Evolutionary conservation across 176 grass and related monocot species (phyloP), one percentile per base, ranked within the genome.

Genomic region (Thinopyrum elongatum): DNA sequence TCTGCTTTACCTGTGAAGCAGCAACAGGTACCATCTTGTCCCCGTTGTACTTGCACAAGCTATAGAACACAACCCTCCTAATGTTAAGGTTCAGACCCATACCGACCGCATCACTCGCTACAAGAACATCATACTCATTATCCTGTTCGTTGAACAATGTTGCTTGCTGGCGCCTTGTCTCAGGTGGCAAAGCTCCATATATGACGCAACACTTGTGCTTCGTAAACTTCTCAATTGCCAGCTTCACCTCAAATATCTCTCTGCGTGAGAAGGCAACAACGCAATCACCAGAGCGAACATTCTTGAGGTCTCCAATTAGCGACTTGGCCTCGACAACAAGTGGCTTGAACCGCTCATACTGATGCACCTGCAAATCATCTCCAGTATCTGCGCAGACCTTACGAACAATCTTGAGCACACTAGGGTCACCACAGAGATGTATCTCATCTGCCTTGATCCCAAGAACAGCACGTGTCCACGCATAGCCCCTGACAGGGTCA

Each of bases 81-180:
- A 98, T 98, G 86, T 98, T 95, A 78, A 98, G 94, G 91, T 98
- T 98, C 78, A 98, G 85, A 4, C 96, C 93, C 96, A 98, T 98
- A 15, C 96, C 93, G 2, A 98, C 90, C 0, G 93, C 96, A 77
- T 98, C 96, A 68, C 96, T 98, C 11, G 96, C 96, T 60, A 98
- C 92, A 85, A 98, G 84, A 33, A 95, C 80, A 74, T 98, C 96
- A 26, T 94, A 95, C 70, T 98, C 86, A 62, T 95, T 98, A 78
- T 91, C 86, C 83, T 95, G 93, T 26, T 98, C 88, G 12, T 95
- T 98, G 82, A 98, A 98, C 73, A 95, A 70, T 42, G 71, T 89
- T 23, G 96, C 96, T 75, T 98, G 96, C 11, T 92, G 96, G 15
- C 96, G 80, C 29, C 96, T 81, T 59, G 93, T 98, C 79, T 98